Evolutionary conservation across 345 rosid genomes (phyloP).

Genomic region (Eucalyptus marginata): DNA sequence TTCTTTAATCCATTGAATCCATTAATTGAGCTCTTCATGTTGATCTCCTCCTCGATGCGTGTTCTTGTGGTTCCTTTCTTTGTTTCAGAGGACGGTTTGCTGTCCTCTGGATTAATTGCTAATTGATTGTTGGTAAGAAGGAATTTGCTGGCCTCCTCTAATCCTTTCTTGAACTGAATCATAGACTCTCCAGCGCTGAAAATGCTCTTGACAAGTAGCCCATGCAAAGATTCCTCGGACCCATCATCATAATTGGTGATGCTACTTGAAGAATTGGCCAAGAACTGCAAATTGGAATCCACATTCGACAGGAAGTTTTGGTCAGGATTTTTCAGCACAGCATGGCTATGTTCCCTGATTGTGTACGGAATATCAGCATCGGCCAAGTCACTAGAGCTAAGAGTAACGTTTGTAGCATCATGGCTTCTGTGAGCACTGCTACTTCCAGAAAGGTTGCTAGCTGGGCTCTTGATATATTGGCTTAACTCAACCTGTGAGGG

Average conservation of each 20-base stretch:
- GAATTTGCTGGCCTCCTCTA: no score
- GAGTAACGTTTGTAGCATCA: neutral
- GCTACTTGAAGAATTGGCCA: neutral
- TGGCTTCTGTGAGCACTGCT: slow-evolving; percentile 7
- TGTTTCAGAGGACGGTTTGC: neutral
- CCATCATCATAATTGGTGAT: neutral
- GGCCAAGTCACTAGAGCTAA: neutral
- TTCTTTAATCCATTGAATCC: no score
- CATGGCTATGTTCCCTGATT: neutral
- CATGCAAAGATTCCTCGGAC: neutral
- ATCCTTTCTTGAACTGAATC: no score
- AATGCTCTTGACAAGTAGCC: no score
- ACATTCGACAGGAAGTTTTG: neutral
- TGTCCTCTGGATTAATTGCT: slow-evolving; percentile 3
- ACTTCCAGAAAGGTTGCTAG: slow-evolving; percentile 1
- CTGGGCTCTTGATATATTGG: slow-evolving; percentile 4
- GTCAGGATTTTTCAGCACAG: neutral
- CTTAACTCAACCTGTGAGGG: neutral
- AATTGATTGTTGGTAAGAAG: neutral
- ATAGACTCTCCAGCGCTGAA: no score
- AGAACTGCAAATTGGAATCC: no score
- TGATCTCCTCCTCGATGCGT: no score
- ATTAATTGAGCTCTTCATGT: no score
- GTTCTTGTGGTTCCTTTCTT: no score
- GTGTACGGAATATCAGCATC: neutral